phyloP scores from a whole-genome alignment of 306 rosid genomes.

The Styphnolobium japonicum region DNA sequence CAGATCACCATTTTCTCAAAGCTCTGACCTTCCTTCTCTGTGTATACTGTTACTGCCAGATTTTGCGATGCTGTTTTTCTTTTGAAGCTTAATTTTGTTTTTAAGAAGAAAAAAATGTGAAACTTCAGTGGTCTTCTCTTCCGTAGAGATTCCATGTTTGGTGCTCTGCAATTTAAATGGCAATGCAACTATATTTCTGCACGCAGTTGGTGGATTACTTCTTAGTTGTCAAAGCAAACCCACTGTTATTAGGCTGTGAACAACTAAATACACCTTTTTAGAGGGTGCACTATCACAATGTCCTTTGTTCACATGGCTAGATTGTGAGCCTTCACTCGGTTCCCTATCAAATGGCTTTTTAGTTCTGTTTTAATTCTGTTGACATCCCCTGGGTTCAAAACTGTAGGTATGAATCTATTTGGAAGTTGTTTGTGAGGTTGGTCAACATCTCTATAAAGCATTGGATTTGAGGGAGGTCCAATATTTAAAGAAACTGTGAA shows the following conservation, averaged over 20 bases:
- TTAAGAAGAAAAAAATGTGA: not conserved
- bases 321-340: not conserved
- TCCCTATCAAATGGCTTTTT: not conserved
- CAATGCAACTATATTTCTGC: not conserved
- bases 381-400: no score
- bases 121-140: no score
- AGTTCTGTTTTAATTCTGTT: no score
- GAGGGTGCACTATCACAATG: not conserved
- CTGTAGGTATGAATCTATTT: not conserved
- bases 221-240: no score
- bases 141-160: not conserved
- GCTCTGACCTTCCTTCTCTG: not conserved
- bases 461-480: not conserved
- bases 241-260: not conserved
- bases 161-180: not conserved
- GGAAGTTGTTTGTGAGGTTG: not conserved
- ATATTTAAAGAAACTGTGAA: not conserved
- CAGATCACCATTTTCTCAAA: conserved; percentile 27
- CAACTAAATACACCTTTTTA: not conserved
- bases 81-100: not conserved
- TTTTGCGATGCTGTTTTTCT: not conserved
- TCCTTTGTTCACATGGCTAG: not conserved
- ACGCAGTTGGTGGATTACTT: not conserved
- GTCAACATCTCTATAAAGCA: not conserved
- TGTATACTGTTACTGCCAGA: not conserved